Conservation (phyloP, 306 rosid genomes). For the Trifolium dubium region DNA sequence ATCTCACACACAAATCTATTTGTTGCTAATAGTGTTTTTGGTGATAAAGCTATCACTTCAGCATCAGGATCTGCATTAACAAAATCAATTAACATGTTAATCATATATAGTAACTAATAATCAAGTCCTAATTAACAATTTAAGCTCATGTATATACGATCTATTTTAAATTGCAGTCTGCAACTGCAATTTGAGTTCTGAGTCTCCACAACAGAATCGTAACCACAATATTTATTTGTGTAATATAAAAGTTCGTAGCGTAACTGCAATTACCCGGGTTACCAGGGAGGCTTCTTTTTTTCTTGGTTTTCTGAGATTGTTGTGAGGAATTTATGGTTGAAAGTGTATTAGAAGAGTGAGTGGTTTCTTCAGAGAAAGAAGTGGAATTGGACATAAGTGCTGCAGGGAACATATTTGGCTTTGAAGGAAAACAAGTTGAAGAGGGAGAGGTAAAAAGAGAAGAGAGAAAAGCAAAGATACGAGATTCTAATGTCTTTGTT, state of each 20-base stretch:
- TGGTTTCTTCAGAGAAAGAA: constrained; percentile 71
- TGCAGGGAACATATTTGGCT: constrained; percentile 64
- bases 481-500: constrained; percentile 46
- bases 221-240: no score
- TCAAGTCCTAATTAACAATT: no score
- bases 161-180: neutral
- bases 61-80: constrained; percentile 79
- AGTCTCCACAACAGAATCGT: neutral
- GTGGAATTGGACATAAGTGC: constrained; percentile 75
- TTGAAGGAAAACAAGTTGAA: constrained; percentile 58
- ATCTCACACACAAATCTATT: constrained; percentile 91
- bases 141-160: neutral
- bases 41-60: constrained; percentile 88
- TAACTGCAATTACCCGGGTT: constrained; percentile 63
- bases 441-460: constrained; percentile 27
- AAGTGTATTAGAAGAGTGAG: constrained; percentile 51
- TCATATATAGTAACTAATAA: neutral
- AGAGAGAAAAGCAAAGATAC: constrained; percentile 44
- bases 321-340: constrained; percentile 48
- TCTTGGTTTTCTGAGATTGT: constrained; percentile 64
- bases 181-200: neutral
- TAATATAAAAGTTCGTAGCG: no score
- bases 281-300: constrained; percentile 89
- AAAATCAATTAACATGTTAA: neutral
- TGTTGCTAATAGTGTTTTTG: constrained; percentile 79